Evolutionary conservation across 2,329 filamentous ascomycete genomes (phyloP).

Genomic region (Calonectria leucothoes): DNA sequence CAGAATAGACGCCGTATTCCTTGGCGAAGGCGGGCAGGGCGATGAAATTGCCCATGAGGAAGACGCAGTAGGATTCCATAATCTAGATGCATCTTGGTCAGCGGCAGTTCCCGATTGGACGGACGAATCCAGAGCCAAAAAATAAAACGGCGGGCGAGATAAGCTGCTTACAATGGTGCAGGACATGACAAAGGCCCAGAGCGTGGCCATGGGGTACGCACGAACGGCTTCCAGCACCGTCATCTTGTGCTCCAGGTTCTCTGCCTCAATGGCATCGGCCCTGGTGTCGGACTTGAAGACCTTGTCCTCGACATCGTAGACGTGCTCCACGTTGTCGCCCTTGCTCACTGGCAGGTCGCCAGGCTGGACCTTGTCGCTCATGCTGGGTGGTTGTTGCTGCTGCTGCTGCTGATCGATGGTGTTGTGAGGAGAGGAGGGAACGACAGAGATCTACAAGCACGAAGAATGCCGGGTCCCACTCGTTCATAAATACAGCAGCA

Average conservation of each 20-base stretch:
- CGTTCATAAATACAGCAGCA: too few relatives aligned
- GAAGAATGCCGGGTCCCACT: constrained; percentile 2
- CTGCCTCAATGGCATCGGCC: constrained; percentile 43
- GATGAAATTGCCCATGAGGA: constrained; percentile 60
- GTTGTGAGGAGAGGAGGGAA: constrained; percentile 1
- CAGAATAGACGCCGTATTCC: constrained; percentile 49
- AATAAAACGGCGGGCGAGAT: background rate
- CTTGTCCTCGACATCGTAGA: constrained; percentile 34
- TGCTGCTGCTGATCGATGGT: constrained; percentile 23
- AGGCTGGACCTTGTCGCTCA: constrained; percentile 27
- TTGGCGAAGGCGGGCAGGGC: constrained; percentile 52
- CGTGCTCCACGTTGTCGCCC: constrained; percentile 31
- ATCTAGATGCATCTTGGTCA: constrained; percentile 46
- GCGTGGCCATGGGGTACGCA: constrained; percentile 56
- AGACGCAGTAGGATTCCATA: constrained; percentile 63
- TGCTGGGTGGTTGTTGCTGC: constrained; percentile 29
- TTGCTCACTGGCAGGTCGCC: constrained; percentile 26
- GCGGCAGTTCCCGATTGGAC: background rate
- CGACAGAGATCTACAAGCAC: constrained; percentile 4
- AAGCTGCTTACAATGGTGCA: constrained; percentile 58
- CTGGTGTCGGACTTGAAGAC: constrained; percentile 24
- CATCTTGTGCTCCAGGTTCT: constrained; percentile 57
- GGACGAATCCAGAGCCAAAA: constrained; percentile 5
- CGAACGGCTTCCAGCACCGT: constrained; percentile 51
- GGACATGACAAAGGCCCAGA: constrained; percentile 62